A percentile compares a stretch with the other conserved stretches of the same genome.
Conservation (phyloP, 2,329 filamentous ascomycete genomes). For the Trichocomaceae sp. region DNA sequence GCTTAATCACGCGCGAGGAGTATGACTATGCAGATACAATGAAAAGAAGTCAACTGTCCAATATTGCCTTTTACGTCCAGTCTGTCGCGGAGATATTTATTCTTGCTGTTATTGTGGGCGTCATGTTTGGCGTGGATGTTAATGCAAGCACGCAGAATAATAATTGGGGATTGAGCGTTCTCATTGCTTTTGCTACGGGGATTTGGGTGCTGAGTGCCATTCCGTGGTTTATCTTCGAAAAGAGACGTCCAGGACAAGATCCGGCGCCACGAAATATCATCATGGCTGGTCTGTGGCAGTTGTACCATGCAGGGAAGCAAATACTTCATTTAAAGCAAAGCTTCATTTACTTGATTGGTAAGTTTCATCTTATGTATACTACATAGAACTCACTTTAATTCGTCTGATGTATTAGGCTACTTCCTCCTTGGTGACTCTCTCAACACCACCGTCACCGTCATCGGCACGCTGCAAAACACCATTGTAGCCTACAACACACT, state of each 20-base stretch:
- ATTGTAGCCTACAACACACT: conserved; percentile 61
- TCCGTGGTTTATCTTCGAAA: conserved; percentile 62
- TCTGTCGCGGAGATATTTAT: conserved; percentile 57
- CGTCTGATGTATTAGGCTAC: conserved; percentile 38
- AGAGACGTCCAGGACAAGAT: conserved; percentile 55
- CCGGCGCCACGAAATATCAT: conserved; percentile 43
- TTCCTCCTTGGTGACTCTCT: conserved; percentile 64
- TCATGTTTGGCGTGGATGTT: conserved; percentile 56
- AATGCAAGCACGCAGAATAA: conserved; percentile 55
- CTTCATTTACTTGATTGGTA: conserved; percentile 57
- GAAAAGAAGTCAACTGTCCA: conserved; percentile 58
- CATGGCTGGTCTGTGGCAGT: conserved; percentile 56
- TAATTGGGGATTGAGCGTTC: conserved; percentile 59
- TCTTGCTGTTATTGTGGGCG: conserved; percentile 58
- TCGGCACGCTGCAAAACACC: conserved; percentile 58
- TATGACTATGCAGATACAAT: conserved; percentile 57
- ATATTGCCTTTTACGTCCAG: conserved; percentile 59
- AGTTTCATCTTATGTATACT: conserved; percentile 10
- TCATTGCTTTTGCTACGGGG: conserved; percentile 59
- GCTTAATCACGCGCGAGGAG: conserved; percentile 51
- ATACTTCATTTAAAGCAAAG: conserved; percentile 62
- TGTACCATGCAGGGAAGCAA: conserved; percentile 51
- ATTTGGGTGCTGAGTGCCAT: conserved; percentile 59
- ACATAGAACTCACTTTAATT: neutral
- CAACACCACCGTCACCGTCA: conserved; percentile 64